Evolutionary conservation across 257 asterid genomes (phyloP).

Genomic region (Capsicum chinense): DNA sequence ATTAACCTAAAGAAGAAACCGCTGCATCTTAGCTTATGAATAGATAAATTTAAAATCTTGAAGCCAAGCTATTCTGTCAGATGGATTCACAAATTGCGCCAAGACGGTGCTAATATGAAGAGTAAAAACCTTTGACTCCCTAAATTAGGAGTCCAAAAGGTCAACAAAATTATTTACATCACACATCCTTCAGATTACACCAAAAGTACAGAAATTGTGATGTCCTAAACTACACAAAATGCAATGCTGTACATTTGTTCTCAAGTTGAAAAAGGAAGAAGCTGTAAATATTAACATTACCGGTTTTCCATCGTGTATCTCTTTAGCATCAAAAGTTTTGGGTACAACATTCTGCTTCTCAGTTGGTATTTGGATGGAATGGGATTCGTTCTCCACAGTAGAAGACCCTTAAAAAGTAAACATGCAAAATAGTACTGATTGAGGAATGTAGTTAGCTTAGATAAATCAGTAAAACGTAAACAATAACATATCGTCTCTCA

Average conservation of each 20-base stretch:
- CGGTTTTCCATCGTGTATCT: slow-evolving; percentile 66
- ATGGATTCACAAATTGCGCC: neutral
- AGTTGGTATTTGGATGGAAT: slow-evolving; percentile 36
- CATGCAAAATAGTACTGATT: slow-evolving; percentile 9
- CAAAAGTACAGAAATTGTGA: neutral
- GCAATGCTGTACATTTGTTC: neutral
- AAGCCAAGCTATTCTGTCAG: neutral
- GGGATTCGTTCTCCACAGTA: slow-evolving; percentile 49
- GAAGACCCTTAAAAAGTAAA: slow-evolving; percentile 50
- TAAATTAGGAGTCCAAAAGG: neutral
- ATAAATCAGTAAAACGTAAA: neutral
- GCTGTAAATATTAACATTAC: slow-evolving; percentile 44
- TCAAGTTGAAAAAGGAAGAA: neutral
- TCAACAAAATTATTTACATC: neutral
- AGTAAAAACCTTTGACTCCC: neutral
- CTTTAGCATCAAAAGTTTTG: slow-evolving; percentile 67
- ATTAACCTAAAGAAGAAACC: slow-evolving; percentile 56
- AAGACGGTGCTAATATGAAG: neutral
- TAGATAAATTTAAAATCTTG: neutral
- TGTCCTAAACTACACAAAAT: slow-evolving; percentile 1
- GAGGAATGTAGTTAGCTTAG: neutral
- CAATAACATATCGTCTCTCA: neutral
- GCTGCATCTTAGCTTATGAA: slow-evolving; percentile 24
- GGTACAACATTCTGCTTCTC: slow-evolving; percentile 57
- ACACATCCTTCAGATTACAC: neutral